Base-by-base conservation (phyloP, 805 yeast genomes). In the Schwanniomyces sp. region DNA sequence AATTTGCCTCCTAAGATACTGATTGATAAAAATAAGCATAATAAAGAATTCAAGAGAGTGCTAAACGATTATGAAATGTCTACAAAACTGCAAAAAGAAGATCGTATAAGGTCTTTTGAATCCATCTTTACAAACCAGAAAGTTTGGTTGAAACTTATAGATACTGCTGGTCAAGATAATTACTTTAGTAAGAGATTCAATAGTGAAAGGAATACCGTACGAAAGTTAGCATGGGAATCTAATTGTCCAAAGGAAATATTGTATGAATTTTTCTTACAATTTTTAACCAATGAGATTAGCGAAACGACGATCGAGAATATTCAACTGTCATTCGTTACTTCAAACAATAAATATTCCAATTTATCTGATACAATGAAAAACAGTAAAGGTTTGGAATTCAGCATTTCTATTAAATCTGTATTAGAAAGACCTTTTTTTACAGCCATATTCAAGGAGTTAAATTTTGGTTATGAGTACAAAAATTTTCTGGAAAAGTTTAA, bases 1-100 rank as follows among this genome's bases (percentile, higher is more conserved):
- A 82, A 88, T 79, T 62, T 84, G 40, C 91, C 91, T 5, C 90
- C 90, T 5, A 85, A 85, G 59, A 69, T 72, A 34, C 57, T 66
- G 3, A 61, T 58, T 10, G 91, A 85, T 56, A 75, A 75, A 37
- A 60, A 67, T 29, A 72, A 72, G 47, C 91, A 85, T 57, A 83
- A 82, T 54, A 70, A 66, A 41, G 84, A 84, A 57, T 75, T 84
- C 46, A 67, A 74, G 40, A 70, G 69, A 64, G 53, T 74, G 25
- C 70, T 80, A 42, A 61, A 71, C 14, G 74, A 64, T 52, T 69
- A 69, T 38, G 75, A 74, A 37, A 45, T 69, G 11, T 61, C 57
- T 34, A 47, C 62, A 16, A 67, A 72, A 43, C 45, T 63, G 9
- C 45, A 57, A 8, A 49, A 53, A 36, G 65, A 59, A 7, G 34